Percentiles rank a stretch among this genome's conserved stretches.
Conservation (phyloP, 1,284 basidiomycete genomes). For the Cryptococcus maquisensis region DNA sequence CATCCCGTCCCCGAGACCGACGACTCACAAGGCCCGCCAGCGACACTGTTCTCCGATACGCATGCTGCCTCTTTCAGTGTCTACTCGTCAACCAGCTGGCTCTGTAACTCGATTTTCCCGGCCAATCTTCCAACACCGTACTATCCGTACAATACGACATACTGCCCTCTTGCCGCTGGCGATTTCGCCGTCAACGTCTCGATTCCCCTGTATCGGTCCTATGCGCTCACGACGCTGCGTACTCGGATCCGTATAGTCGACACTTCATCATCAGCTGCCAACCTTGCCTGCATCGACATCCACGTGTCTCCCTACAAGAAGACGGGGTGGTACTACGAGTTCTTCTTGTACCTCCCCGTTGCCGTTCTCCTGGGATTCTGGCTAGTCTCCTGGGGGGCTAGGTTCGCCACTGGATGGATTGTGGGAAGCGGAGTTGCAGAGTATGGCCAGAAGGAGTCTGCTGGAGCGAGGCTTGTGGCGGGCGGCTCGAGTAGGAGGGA, state of each 20-base stretch:
- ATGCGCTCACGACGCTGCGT: constrained; percentile 74
- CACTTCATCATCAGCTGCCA: constrained; percentile 60
- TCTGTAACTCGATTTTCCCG: constrained; percentile 69
- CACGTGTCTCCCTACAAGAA: constrained; percentile 67
- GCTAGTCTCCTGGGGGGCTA: constrained; percentile 69
- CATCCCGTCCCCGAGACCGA: background rate
- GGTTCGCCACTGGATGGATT: constrained; percentile 74
- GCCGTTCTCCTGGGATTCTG: constrained; percentile 74
- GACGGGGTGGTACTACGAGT: constrained; percentile 63
- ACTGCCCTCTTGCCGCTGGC: constrained; percentile 71
- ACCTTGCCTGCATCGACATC: constrained; percentile 78
- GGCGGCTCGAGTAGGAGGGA: constrained; percentile 26
- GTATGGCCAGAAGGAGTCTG: constrained; percentile 28
- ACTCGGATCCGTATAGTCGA: constrained; percentile 86
- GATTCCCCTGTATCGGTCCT: constrained; percentile 65
- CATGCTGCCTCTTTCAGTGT: constrained; percentile 71
- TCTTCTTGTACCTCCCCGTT: constrained; percentile 79
- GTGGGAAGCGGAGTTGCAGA: constrained; percentile 40
- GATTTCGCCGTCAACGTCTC: constrained; percentile 74
- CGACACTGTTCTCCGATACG: constrained; percentile 78
- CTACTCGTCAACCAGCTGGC: constrained; percentile 63
- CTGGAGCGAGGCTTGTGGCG: constrained; percentile 36
- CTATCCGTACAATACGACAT: constrained; percentile 52
- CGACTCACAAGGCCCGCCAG: constrained; percentile 45
- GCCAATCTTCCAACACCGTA: constrained; percentile 57